Conservation (phyloP, 768 basidiomycete species). For the Rhodosporidiobolus odoratus region DNA sequence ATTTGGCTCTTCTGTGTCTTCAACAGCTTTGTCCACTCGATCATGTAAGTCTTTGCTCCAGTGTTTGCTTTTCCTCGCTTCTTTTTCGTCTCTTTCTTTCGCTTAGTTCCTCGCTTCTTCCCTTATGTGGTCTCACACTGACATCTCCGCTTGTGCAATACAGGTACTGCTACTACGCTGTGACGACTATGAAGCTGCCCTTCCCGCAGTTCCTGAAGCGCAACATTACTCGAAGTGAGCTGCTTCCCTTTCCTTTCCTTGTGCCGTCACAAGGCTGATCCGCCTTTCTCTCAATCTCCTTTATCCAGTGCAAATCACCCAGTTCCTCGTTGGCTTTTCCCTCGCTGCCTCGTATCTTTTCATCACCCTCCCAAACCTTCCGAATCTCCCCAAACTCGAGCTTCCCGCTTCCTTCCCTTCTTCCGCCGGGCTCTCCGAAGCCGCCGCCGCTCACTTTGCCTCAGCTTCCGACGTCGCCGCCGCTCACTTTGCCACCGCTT, state of each 20-base stretch:
- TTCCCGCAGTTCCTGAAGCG: conserved; percentile 43
- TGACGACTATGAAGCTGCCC: conserved; percentile 38
- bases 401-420: neutral
- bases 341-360: conserved; percentile 38
- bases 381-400: too few species aligned
- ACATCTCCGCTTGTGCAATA: too few species aligned
- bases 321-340: conserved; percentile 31
- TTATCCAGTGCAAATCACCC: conserved; percentile 41
- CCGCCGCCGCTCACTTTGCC: neutral
- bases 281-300: neutral
- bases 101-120: neutral
- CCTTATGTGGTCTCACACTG: too few species aligned
- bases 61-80: neutral
- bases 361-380: conserved; percentile 35
- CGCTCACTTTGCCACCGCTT: neutral
- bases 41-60: conserved; percentile 17
- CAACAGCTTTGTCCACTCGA: conserved; percentile 42
- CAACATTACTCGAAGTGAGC: conserved; percentile 13
- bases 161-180: conserved; percentile 42
- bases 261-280: neutral
- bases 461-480: neutral
- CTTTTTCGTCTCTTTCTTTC: neutral
- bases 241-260: neutral
- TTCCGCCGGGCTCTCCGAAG: neutral
- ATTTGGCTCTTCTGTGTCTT: conserved; percentile 38